Evolutionary conservation across 129 eudicot species (phyloP).

Genomic region (Flaveria ramosissima): DNA sequence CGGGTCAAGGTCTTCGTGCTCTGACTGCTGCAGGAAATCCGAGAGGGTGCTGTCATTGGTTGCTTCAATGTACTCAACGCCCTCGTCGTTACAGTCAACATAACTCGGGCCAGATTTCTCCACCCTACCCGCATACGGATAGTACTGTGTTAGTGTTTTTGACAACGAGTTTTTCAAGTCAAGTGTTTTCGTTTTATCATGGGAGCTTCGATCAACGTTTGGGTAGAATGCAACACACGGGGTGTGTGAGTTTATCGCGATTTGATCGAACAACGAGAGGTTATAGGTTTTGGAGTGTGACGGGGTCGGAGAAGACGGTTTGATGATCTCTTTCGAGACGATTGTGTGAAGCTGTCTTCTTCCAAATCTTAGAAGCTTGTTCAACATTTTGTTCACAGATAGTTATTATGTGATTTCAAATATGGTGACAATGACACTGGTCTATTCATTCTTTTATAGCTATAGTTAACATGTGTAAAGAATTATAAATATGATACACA

Average conservation of each 20-base stretch:
- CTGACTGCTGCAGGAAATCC: background rate
- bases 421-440: background rate
- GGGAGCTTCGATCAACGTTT: background rate
- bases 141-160: conserved; percentile 6
- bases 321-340: background rate
- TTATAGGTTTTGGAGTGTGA: conserved; percentile 7
- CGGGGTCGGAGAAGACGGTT: conserved; percentile 2
- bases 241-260: background rate
- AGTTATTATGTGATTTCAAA: background rate
- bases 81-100: conserved; percentile 30
- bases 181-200: background rate
- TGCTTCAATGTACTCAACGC: conserved; percentile 26
- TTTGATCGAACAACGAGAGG: conserved; percentile 3
- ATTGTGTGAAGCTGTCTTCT: conserved; percentile 9
- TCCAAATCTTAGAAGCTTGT: conserved; percentile 13
- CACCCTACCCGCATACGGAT: conserved; percentile 36
- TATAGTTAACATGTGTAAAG: background rate
- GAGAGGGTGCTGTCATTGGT: background rate
- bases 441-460: background rate
- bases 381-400: background rate
- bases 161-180: conserved; percentile 22
- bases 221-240: conserved; percentile 26
- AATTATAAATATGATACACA: background rate
- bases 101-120: background rate
- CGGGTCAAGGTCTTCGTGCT: background rate